These are phyloP conservation scores for Pseudocercospora macadamiae DNA, from an alignment of 2,329 filamentous ascomycete species.

Conservation along the genomic window DNA sequence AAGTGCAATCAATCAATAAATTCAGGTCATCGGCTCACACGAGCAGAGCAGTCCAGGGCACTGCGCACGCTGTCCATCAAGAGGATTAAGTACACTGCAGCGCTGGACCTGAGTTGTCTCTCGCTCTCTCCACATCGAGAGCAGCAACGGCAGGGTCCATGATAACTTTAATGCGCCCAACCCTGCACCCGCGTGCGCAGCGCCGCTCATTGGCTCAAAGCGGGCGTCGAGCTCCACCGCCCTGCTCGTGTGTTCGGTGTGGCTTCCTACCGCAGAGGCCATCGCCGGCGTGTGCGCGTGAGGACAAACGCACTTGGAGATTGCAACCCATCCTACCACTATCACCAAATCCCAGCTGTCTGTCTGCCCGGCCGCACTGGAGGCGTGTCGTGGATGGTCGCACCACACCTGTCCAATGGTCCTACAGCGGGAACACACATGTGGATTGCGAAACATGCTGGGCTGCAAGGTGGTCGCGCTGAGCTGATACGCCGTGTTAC, in stretches of 20 bases:
- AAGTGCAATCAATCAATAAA: background rate
- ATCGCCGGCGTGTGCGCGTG: background rate
- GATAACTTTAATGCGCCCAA: background rate
- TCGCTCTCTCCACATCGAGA: background rate
- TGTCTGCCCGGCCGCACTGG: too few relatives aligned
- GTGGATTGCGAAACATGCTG: background rate
- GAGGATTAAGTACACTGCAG: background rate
- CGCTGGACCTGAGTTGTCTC: background rate
- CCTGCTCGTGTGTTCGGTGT: background rate
- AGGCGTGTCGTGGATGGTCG: constrained; percentile 2
- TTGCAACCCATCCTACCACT: too few relatives aligned
- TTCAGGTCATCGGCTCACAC: background rate
- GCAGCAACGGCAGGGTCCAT: background rate
- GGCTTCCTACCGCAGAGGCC: too few relatives aligned
- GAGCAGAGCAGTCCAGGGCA: background rate
- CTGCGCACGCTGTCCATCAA: background rate
- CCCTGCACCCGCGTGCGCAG: background rate
- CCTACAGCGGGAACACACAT: background rate
- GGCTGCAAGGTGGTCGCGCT: background rate
- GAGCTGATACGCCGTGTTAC: constrained; percentile 8
- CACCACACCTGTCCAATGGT: constrained; percentile 5
- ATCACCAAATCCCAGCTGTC: background rate
- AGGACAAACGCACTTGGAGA: background rate
- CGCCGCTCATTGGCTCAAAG: background rate
- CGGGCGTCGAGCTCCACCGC: background rate